Evolutionary conservation across 306 rosid genomes (phyloP).

Genomic region (Vigna trinervia): DNA sequence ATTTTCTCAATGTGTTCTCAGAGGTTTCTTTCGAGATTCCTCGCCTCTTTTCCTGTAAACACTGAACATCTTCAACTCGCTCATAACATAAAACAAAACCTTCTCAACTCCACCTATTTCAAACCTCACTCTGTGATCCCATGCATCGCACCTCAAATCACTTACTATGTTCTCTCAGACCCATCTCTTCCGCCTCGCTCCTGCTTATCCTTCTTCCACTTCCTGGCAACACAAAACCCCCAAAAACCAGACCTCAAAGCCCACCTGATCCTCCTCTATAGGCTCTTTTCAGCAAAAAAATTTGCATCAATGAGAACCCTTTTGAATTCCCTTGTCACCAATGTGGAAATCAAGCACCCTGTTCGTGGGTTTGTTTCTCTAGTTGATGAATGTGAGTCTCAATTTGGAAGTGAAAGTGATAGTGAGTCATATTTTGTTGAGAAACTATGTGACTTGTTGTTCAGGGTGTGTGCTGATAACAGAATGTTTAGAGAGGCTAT

Average conservation of each 20-base stretch:
- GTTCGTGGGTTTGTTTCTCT: conserved; percentile 46
- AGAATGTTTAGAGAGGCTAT: conserved; percentile 68
- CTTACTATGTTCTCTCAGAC: conserved; percentile 66
- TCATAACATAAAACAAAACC: conserved; percentile 44
- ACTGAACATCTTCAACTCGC: conserved; percentile 44
- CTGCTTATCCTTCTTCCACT: conserved; percentile 64
- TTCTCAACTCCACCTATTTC: conserved; percentile 48
- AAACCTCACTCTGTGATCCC: conserved; percentile 52
- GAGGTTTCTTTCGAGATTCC: conserved; percentile 39
- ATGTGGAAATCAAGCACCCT: conserved; percentile 30
- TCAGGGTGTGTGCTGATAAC: conserved; percentile 69
- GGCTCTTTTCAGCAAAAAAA: conserved; percentile 59
- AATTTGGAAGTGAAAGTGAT: neutral
- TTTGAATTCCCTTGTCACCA: conserved; percentile 51
- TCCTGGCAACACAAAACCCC: conserved; percentile 42
- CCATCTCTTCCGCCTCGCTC: conserved; percentile 50
- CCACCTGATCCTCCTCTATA: conserved; percentile 53
- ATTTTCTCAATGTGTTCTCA: conserved; percentile 49
- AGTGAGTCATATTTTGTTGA: conserved; percentile 40
- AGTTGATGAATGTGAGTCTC: conserved; percentile 42
- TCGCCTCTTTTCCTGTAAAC: conserved; percentile 33
- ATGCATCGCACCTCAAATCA: conserved; percentile 55
- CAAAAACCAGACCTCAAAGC: conserved; percentile 67
- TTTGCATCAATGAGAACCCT: conserved; percentile 60
- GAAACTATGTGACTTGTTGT: conserved; percentile 74